These are phyloP conservation scores for Amylostereum areolatum DNA, from an alignment of 1,284 basidiomycete species.

Conservation along the genomic window DNA sequence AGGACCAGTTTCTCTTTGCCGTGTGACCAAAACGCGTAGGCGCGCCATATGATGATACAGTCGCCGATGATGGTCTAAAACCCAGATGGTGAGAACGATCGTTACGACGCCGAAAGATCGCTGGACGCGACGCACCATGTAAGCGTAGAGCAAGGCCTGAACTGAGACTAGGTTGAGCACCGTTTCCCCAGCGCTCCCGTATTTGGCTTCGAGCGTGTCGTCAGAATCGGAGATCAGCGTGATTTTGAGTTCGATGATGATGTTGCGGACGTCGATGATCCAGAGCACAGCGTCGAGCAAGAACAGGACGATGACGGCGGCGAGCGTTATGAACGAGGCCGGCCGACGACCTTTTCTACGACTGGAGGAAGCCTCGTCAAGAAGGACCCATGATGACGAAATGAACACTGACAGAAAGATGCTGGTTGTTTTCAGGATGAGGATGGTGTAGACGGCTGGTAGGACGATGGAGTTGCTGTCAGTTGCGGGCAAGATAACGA, in stretches of 20 bases:
- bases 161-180: conserved; percentile 1
- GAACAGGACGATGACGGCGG: neutral
- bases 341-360: neutral
- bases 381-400: neutral
- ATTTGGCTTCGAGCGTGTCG: neutral
- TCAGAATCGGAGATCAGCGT: neutral
- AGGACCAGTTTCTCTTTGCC: conserved; percentile 7
- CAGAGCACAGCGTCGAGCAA: neutral
- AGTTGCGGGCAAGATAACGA: neutral
- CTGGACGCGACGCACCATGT: conserved; percentile 6
- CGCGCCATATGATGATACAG: conserved; percentile 11
- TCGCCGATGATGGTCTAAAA: conserved; percentile 11
- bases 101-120: neutral
- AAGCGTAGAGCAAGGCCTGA: conserved; percentile 10
- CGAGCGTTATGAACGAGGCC: neutral
- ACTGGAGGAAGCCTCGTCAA: neutral
- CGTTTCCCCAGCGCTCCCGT: neutral
- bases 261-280: neutral
- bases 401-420: neutral
- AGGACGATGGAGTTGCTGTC: neutral
- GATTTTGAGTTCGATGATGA: neutral
- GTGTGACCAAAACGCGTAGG: conserved; percentile 12
- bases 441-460: neutral
- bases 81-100: neutral
- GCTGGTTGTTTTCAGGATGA: neutral